Base-by-base conservation (phyloP, 805 yeast species). In the Kluyveromyces starmeri region DNA sequence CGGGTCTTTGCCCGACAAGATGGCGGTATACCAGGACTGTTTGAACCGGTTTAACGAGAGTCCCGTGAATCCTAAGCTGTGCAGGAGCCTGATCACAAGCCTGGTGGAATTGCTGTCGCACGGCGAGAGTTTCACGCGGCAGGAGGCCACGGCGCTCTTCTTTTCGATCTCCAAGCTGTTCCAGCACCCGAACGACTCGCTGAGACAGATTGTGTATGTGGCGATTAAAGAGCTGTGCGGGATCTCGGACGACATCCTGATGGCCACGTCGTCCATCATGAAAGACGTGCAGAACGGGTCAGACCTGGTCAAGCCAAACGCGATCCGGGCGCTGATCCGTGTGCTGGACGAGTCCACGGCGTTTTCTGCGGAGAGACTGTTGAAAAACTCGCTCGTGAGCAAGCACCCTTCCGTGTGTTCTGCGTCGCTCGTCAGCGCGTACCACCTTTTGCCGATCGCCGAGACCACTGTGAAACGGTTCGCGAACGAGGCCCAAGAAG, bases 201-300 rank as follows among this genome's bases (percentile, higher is more conserved):
- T 92, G 55, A 80, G 98, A 61, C 98, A 92, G 64, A 73, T 83
- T 65, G 95, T 89, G 12, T 92, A 89, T 54, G 68, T 92, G 57
- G 89, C 96, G 11, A 86, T 89, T 60, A 92, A 92, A 65, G 96
- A 89, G 59, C 71, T 92, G 43, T 74, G 89, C 32, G 62, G 78
- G 13, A 73, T 81, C 43, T 84, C 96, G 14, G 83, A 84, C 47
- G 96, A 92, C 60, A 85, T 86, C 38, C 72, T 92, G 59, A 92
- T 92, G 97, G 96, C 89, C 18, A 92, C 98, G 18, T 84, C 96
- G 2, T 86, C 95, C 18, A 88, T 92, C 54, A 92, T 92, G 96
- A 88, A 88, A 63, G 98, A 92, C 63, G 84, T 92, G 36, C 96
- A 94, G 63, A 79, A 78, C 45, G 89, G 89, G 38, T 94, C 84